Evolutionary conservation across 2,329 filamentous ascomycete genomes (phyloP), one percentile per base, ranked within the genome.

Genomic region (Apiospora malaysiana): DNA sequence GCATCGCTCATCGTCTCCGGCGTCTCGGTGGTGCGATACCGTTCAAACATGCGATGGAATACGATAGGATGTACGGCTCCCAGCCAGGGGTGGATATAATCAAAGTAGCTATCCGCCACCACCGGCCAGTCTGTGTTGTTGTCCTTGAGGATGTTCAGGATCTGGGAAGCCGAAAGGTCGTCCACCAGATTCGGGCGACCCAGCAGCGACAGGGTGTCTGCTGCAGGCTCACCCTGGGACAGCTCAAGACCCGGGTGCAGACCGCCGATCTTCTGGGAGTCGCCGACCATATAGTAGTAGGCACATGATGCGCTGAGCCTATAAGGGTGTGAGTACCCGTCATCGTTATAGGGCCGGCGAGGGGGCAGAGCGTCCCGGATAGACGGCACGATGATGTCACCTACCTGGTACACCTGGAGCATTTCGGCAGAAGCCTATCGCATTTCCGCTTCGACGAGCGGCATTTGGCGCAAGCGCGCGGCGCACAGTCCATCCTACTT

Each of bases 281-380:
- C 67, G 45, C 67, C 67, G 46, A 68, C 67, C 25, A 68, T 68
- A 46, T 68, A 68, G 67, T 68, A 68, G 37, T 68, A 68, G 4
- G 67, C 46, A 49, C 67, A 68, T 49, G 67, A 25, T 49, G 67
- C 67, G 45, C 32, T 49, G 18, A 68, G 67, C n/a, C 65, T 67
- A 14, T 18, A 25, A 2, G 42, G 65, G 3, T 18, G 32, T 63
- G 10, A 63, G 56, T n/a, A n/a, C 7, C 21, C 56, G n/a, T 37
- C 27, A 12, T n/a, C 1, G 3, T 14, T 14, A 8, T 18, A 27
- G 12, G 32, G 21, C 32, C 25, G 18, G 18, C 10, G 42, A 42
- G 40, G 10, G 32, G 32, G 40, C 18, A n/a, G 32, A 63, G 32
- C 32, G 32, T 32, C 16, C 27, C 27, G 51, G 51, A 18, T 40